phyloP scores from a whole-genome alignment of 2,329 filamentous ascomycete species.

The Camptophora hylomeconis region DNA sequence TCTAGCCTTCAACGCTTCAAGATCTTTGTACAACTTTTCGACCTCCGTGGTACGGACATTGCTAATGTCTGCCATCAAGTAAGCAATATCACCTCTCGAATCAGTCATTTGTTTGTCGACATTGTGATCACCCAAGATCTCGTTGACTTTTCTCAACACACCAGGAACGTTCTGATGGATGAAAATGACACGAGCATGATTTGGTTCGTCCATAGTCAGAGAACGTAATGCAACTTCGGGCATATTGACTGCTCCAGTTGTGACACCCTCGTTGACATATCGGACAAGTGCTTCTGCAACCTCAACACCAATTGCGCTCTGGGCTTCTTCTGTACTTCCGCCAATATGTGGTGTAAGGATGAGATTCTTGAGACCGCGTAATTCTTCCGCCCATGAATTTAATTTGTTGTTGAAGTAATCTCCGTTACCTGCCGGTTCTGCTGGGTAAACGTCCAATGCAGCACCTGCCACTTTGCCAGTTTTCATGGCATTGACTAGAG shows the following conservation, averaged over 20 bases:
- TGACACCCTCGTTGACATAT: conserved; percentile 92
- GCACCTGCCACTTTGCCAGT: conserved; percentile 80
- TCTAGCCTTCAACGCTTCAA: conserved; percentile 51
- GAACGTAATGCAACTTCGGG: conserved; percentile 87
- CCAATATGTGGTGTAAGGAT: conserved; percentile 96
- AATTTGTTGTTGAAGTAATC: conserved; percentile 82
- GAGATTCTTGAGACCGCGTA: conserved; percentile 75
- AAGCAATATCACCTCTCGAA: conserved; percentile 83
- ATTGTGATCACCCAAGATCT: conserved; percentile 87
- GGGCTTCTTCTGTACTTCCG: conserved; percentile 93
- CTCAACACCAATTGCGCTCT: conserved; percentile 89
- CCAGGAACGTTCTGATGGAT: conserved; percentile 95
- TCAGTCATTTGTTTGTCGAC: conserved; percentile 99
- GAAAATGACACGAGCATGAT: conserved; percentile 87
- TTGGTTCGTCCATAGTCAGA: conserved; percentile 77
- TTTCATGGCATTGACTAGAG: conserved; percentile 76
- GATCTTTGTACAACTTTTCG: conserved; percentile 68
- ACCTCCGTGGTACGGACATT: conserved; percentile 69
- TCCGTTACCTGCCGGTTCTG: conserved; percentile 86
- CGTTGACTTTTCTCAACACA: conserved; percentile 90
- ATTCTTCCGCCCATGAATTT: conserved; percentile 74
- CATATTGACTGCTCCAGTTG: conserved; percentile 85
- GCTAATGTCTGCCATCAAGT: conserved; percentile 96
- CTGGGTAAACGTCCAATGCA: conserved; percentile 90
- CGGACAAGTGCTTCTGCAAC: conserved; percentile 76